Evolutionary conservation across 1,284 basidiomycete species (phyloP).

Genomic region (Earliella scabrosa): DNA sequence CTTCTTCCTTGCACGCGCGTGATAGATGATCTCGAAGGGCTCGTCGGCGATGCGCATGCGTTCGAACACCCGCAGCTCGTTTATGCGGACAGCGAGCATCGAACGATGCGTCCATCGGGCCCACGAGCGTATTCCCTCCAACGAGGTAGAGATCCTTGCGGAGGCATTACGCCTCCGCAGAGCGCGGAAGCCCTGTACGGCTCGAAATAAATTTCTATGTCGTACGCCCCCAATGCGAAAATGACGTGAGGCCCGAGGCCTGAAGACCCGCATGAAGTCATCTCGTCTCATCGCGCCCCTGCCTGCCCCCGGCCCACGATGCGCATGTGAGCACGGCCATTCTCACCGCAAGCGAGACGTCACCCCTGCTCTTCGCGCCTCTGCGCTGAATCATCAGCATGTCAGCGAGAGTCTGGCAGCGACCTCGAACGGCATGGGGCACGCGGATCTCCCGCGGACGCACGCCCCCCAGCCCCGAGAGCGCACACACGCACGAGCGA

Average conservation of each 20-base stretch:
- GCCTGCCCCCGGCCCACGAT: not conserved
- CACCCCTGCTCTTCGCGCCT: not conserved
- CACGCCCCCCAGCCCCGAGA: not conserved
- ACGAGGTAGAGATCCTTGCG: conserved; percentile 6
- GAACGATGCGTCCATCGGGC: not conserved
- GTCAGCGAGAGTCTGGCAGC: not conserved
- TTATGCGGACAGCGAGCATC: not conserved
- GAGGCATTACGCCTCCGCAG: not conserved
- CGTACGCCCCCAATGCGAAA: not conserved
- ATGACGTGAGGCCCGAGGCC: too few species aligned
- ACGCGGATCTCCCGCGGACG: not conserved
- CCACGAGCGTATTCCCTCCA: conserved; percentile 4
- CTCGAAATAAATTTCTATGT: not conserved
- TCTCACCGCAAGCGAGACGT: conserved; percentile 8
- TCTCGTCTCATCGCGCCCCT: not conserved
- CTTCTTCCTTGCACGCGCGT: conserved; percentile 8
- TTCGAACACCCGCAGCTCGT: not conserved
- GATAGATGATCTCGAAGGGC: conserved; percentile 12
- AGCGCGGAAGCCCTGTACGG: too few species aligned
- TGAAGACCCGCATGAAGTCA: too few species aligned
- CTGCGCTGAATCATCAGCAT: conserved; percentile 6
- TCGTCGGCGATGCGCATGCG: conserved; percentile 4
- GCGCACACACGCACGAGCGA: too few species aligned
- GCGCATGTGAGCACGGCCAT: conserved; percentile 9
- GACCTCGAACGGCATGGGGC: too few species aligned